phyloP scores from a whole-genome alignment of 306 rosid genomes.

The Canavalia gladiata region DNA sequence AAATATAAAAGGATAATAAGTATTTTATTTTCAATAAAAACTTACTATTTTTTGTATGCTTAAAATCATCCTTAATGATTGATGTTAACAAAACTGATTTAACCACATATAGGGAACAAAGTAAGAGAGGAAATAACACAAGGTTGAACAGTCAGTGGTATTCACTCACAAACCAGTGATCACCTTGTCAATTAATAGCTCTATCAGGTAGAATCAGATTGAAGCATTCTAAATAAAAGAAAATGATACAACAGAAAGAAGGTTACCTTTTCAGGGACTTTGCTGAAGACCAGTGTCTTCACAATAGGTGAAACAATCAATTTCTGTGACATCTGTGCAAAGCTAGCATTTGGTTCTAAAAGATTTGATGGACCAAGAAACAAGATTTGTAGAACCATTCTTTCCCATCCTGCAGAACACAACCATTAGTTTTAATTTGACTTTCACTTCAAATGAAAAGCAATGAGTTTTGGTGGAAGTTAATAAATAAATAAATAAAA shows the following conservation, averaged over 20 bases:
- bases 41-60: too few species aligned
- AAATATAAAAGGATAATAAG: too few species aligned
- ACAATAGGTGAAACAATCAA: slow-evolving; percentile 97
- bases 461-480: slow-evolving; percentile 2
- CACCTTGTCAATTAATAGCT: slow-evolving; percentile 14
- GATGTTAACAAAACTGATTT: too few species aligned
- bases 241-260: slow-evolving; percentile 18
- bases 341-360: slow-evolving; percentile 88
- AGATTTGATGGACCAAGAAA: slow-evolving; percentile 97
- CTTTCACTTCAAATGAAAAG: slow-evolving; percentile 36
- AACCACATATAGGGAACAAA: background rate
- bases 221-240: slow-evolving; percentile 7
- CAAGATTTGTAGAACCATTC: slow-evolving; percentile 97
- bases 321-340: slow-evolving; percentile 92
- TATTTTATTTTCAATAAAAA: too few species aligned
- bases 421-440: slow-evolving; percentile 31
- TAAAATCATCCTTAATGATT: too few species aligned
- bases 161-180: slow-evolving; percentile 6
- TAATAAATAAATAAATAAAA: background rate
- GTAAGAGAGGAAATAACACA: background rate
- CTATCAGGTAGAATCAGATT: slow-evolving; percentile 14
- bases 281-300: slow-evolving; percentile 90
- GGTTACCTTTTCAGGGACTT: slow-evolving; percentile 93
- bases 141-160: slow-evolving; percentile 13
- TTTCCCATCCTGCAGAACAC: slow-evolving; percentile 86